Percentiles rank a stretch among this genome's conserved stretches.
Evolutionary conservation across 768 basidiomycete species (phyloP).

Genomic region (Mycena belliarum): DNA sequence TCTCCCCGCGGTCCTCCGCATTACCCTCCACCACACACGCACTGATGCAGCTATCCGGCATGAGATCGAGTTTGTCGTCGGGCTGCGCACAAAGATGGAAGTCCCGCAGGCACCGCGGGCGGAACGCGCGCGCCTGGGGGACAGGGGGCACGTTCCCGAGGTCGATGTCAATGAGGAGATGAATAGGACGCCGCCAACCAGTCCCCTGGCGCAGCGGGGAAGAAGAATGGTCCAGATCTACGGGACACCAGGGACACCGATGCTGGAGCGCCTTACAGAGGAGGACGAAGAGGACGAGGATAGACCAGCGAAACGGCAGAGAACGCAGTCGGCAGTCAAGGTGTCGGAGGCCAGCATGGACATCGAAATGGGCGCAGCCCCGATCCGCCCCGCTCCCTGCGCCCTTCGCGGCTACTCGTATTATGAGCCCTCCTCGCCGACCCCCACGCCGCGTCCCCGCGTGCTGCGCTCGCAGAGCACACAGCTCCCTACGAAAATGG

Average conservation of each 20-base stretch:
- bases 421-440: slow-evolving; percentile 7
- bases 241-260: slow-evolving; percentile 19
- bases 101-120: slow-evolving; percentile 42
- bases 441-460: slow-evolving; percentile 7
- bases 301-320: slow-evolving; percentile 9
- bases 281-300: slow-evolving; percentile 20
- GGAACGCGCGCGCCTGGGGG: not conserved
- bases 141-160: slow-evolving; percentile 3
- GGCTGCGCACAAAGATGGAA: slow-evolving; percentile 39
- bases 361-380: not conserved
- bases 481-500: slow-evolving; percentile 7
- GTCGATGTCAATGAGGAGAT: slow-evolving; percentile 10
- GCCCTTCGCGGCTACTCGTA: not conserved
- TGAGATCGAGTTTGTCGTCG: slow-evolving; percentile 62
- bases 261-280: slow-evolving; percentile 17
- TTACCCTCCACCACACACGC: slow-evolving; percentile 42
- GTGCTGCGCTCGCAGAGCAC: slow-evolving; percentile 16
- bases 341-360: slow-evolving; percentile 13
- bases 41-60: slow-evolving; percentile 48
- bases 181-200: slow-evolving; percentile 17
- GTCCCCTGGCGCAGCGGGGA: slow-evolving; percentile 6
- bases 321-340: not conserved
- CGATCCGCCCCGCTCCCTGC: slow-evolving; percentile 9
- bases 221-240: slow-evolving; percentile 10
- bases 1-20: slow-evolving; percentile 53